A percentile compares a stretch with the other conserved stretches of the same genome.
Conservation (phyloP, 2,329 filamentous ascomycete species). For the Cytospora piceicola region DNA sequence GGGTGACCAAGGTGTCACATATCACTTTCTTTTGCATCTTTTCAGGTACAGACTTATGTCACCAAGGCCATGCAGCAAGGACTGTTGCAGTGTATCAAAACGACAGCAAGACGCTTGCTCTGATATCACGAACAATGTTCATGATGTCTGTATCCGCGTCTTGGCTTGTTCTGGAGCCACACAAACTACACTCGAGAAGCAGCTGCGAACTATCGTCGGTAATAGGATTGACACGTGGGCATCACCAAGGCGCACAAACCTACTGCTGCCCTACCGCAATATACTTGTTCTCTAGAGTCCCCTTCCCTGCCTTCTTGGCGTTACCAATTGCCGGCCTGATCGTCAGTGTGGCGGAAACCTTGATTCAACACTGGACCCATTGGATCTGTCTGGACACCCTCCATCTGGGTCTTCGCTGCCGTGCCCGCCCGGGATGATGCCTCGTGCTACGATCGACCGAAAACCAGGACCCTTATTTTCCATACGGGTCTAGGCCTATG, state of each 20-base stretch:
- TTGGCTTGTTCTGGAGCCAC: neutral
- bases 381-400: slow-evolving; percentile 11
- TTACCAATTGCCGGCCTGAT: slow-evolving; percentile 8
- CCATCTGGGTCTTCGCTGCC: slow-evolving; percentile 10
- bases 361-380: slow-evolving; percentile 6
- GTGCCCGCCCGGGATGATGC: slow-evolving; percentile 18
- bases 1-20: slow-evolving; percentile 8
- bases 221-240: neutral
- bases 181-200: neutral
- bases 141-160: neutral
- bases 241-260: neutral
- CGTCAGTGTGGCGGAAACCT: slow-evolving; percentile 20
- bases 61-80: neutral
- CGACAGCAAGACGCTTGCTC: neutral
- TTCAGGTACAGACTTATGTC: slow-evolving; percentile 3
- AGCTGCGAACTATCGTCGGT: neutral
- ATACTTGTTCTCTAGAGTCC: neutral
- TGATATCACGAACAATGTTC: neutral
- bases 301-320: neutral
- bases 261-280: neutral
- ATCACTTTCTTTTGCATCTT: slow-evolving; percentile 9
- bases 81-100: neutral
- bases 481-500: slow-evolving; percentile 8
- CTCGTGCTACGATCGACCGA: slow-evolving; percentile 4
- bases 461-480: slow-evolving; percentile 14